Base-by-base conservation (phyloP, 352 stramenopile genomes). In the Thraustotheca clavata region DNA sequence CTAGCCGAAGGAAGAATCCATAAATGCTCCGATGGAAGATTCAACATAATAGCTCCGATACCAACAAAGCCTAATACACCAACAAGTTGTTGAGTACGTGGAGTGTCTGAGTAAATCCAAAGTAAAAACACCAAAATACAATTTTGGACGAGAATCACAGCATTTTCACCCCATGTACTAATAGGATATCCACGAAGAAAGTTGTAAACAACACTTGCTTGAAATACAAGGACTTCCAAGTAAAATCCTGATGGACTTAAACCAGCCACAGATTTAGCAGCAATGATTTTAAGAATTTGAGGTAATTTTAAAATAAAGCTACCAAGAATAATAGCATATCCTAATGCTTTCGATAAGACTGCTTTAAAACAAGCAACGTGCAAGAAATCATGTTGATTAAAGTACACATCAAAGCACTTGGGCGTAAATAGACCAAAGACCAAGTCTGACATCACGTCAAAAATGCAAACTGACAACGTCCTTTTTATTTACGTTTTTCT, bases 201-300 rank as follows among this genome's bases (percentile, higher is more conserved):
- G 55, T 95, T 95, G 80, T 95, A 95, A 33, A 86, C 71, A 31
- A 86, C 86, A 57, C 73, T 80, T 26, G 83, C 90, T 39, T 89
- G 67, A 69, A 89, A 95, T 18, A 91, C 77, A 52, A 92, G 70
- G 31, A 86, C 63, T 39, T 95, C 86, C 74, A 95, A 86, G 78
- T 95, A 95, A 71, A 95, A 95, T 31, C 82, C 89, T 33, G 81
- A 74, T 7, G 85, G 84, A 26, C 81, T 95, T 54, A 95, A 75
- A 0, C 86, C 86, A 43, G 84, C 92, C 43, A 94, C 86, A 50
- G 91, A 81, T 54, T 80, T 87, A 22, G 81, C 86, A 6, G 67
- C 55, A 26, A 94, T 20, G 60, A 95, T 94, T 76, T 95, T 95
- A 59, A 95, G 71, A 71, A 95, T 95, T 68, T 95, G 86, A 40